Evolutionary conservation across 164 flowering plant genomes (phyloP), one percentile per base, ranked within the genome.

Genomic region (Vitis riparia): DNA sequence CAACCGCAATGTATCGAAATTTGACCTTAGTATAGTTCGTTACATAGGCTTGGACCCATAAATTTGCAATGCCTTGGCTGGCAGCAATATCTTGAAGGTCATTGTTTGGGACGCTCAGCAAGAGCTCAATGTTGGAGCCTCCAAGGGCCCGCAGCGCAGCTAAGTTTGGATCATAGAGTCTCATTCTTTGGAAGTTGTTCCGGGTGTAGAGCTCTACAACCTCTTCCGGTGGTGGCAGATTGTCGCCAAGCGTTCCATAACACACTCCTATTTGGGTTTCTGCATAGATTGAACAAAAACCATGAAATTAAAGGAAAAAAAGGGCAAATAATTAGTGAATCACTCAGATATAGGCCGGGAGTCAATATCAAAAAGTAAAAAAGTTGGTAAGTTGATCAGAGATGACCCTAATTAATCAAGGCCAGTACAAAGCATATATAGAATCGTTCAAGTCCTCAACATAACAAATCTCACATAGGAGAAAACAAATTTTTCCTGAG

Each of bases 1-100:
- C 79, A 14, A 77, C 77, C 0, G 77, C 77, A 30, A 77, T 73
- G 69, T 71, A 71, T 7, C 69, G 63, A 50, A 79, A 60, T 5
- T 55, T 65, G 19, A 72, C 76, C 27, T 65, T 48, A 2, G 75
- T 66, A 51, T 74, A 61, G 52, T 65, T 69, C 14, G 10, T 37
- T 0, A 78, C 62, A 27, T 78, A 71, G 62, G 29, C 37, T 51
- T 51, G 76, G 27, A 78, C 78, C 81, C 81, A 78, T 13, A 15
- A 7, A 15, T 50, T 50, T 8, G 81, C 81, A 16, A 12, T 52
- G 67, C 66, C 62, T 53, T 52, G 23, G 70, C 8, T 32, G 2
- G 44, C 44, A 0, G 78, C 78, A 5, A 78, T 30, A 12, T 16
- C 2, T 14, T 19, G 70, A 16, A 78, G 75, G 27, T 60, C 68